phyloP scores from a whole-genome alignment of 192 early-diverging fungal genomes.

The Coemansia sp. region DNA sequence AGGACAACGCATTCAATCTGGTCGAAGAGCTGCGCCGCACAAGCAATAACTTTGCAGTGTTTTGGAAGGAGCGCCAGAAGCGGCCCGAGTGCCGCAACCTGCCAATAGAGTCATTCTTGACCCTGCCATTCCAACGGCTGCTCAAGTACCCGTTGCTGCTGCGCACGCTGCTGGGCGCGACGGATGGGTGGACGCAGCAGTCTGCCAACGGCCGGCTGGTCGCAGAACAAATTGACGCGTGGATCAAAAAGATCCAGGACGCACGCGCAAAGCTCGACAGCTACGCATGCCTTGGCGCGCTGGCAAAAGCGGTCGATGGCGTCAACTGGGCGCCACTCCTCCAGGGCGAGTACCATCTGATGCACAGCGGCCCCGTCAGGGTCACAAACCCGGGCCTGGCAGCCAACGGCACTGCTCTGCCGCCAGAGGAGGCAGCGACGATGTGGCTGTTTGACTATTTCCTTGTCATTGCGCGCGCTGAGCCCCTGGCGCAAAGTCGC shows the following conservation, averaged over 20 bases:
- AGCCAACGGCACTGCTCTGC: conserved; percentile 15
- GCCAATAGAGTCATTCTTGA: conserved; percentile 57
- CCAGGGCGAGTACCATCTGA: conserved; percentile 30
- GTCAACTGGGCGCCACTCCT: conserved; percentile 34
- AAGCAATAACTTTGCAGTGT: conserved; percentile 53
- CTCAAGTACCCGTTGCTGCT: conserved; percentile 62
- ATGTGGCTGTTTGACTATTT: conserved; percentile 52
- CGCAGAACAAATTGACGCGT: conserved; percentile 47
- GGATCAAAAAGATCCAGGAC: conserved; percentile 52
- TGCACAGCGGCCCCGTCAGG: conserved; percentile 34
- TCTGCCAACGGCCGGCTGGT: conserved; percentile 34
- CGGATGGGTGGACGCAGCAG: conserved; percentile 46
- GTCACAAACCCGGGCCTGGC: conserved; percentile 16
- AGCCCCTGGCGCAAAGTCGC: background rate
- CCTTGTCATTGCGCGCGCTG: conserved; percentile 26
- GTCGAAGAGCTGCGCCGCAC: conserved; percentile 48
- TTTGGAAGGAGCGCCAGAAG: conserved; percentile 54
- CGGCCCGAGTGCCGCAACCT: conserved; percentile 57
- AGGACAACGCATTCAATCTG: conserved; percentile 56
- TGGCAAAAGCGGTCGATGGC: conserved; percentile 16
- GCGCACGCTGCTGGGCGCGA: conserved; percentile 54
- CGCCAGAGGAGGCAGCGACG: conserved; percentile 25
- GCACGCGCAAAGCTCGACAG: conserved; percentile 44
- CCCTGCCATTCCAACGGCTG: conserved; percentile 62
- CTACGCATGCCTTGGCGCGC: conserved; percentile 42